Evolutionary conservation across 352 stramenopile species (phyloP), one percentile per base, ranked within the genome.

Genomic region (Phytopythium vexans): DNA sequence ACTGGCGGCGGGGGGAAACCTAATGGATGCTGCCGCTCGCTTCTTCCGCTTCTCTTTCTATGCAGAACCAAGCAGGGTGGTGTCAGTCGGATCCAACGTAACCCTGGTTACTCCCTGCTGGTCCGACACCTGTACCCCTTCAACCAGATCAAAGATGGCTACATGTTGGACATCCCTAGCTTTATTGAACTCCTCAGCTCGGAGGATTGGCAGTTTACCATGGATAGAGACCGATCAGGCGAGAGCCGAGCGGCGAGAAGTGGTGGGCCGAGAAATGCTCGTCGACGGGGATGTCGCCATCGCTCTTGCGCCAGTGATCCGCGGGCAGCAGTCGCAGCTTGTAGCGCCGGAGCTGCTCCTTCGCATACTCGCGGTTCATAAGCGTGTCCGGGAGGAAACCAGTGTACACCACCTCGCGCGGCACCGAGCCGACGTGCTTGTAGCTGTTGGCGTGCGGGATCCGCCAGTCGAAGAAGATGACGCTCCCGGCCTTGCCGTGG

Each of bases 401-500:
- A 4, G 82, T 88, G 68, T 97, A 96, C 32, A 95, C 68, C 37
- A 96, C 87, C 46, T 92, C 77, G 7, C 87, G 77, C 0, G 87
- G 80, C 1, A 70, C 64, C 2, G 40, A 49, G 5, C 71, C 79
- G 4, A 70, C 60, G 64, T 97, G 86, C 11, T 76, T 73, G 57
- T 89, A 89, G 63, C 85, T 91, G 64, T 96, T 97, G 37, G 87
- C 88, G 56, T 96, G 88, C 12, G 87, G 83, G 12, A 95, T 70
- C 7, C 88, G 77, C 78, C 86, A 92, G 69, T 96, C 88, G 37
- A 92, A 96, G 58, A 92, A 86, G 46, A 96, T 87, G 4, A 92
- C 79, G 51, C 79, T 91, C 10, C 88, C 88, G 16, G 86, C 79
- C 35, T 63, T 46, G 12, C 69, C 79, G 15, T 71, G 55, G 8